A percentile compares a stretch with the other conserved stretches of the same genome.
phyloP scores from a whole-genome alignment of 805 yeast species.

The Candida hungchunana region DNA sequence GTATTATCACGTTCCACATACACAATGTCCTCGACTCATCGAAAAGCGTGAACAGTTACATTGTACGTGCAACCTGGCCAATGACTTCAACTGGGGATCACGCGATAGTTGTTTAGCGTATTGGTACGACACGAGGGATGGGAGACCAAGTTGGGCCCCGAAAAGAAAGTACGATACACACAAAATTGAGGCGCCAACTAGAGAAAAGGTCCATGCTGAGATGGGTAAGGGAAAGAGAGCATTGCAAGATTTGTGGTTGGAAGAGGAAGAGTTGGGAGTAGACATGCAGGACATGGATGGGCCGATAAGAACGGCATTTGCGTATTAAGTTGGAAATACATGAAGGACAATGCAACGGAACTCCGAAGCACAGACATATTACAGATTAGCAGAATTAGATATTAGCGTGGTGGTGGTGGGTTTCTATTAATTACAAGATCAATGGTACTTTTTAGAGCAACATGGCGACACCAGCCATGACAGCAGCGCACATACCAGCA shows the following conservation, averaged over 20 bases:
- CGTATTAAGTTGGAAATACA: too few relatives aligned
- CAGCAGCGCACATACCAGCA: neutral
- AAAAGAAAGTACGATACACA: conserved; percentile 7
- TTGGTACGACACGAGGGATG: conserved; percentile 18
- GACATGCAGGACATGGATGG: conserved; percentile 1
- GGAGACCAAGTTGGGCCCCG: conserved; percentile 22
- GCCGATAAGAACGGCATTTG: neutral
- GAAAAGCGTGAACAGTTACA: conserved; percentile 40
- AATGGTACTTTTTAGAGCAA: too few relatives aligned
- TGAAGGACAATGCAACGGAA: too few relatives aligned
- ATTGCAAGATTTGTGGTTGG: neutral
- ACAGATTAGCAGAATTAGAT: too few relatives aligned
- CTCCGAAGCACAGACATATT: too few relatives aligned
- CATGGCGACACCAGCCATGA: too few relatives aligned
- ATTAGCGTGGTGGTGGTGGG: too few relatives aligned
- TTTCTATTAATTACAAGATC: too few relatives aligned
- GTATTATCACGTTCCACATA: conserved; percentile 58
- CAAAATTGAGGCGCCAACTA: neutral
- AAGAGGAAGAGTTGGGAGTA: too few relatives aligned
- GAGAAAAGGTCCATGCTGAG: neutral
- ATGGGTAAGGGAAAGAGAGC: neutral
- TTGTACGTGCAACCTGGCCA: conserved; percentile 46
- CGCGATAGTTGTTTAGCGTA: conserved; percentile 24
- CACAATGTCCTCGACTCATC: conserved; percentile 52
- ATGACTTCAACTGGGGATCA: conserved; percentile 26